A percentile compares a stretch with the other conserved stretches of the same genome.
phyloP scores from a whole-genome alignment of 257 asterid genomes.

The Solanum corneliomulleri region DNA sequence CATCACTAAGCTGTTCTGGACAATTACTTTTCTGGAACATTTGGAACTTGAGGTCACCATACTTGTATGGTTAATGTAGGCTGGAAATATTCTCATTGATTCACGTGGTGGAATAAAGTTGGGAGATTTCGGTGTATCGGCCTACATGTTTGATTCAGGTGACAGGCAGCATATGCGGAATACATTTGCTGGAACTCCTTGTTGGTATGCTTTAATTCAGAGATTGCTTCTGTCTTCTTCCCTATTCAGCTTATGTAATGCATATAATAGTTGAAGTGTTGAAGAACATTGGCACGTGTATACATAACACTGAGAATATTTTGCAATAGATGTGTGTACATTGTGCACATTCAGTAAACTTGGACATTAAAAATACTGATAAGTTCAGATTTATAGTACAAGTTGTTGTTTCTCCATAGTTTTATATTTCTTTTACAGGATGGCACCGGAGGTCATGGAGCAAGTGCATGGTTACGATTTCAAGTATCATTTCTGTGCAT shows the following conservation, averaged over 20 bases:
- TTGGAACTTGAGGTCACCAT: neutral
- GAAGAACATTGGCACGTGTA: neutral
- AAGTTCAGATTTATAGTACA: neutral
- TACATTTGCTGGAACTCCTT: conserved; percentile 88
- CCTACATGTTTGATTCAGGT: conserved; percentile 78
- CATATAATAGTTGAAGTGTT: neutral
- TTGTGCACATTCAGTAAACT: neutral
- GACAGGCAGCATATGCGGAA: conserved; percentile 78
- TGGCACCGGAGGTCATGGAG: conserved; percentile 92
- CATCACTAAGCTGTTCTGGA: neutral
- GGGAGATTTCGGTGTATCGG: conserved; percentile 87
- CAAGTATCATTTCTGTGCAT: conserved; percentile 2
- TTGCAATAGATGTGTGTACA: neutral
- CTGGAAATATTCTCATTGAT: conserved; percentile 77
- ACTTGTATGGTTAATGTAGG: conserved; percentile 27
- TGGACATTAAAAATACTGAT: neutral
- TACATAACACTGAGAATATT: neutral
- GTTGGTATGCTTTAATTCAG: conserved; percentile 39
- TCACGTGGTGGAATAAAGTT: conserved; percentile 65
- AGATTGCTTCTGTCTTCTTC: neutral
- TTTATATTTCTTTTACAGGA: conserved; percentile 29
- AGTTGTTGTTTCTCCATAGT: neutral
- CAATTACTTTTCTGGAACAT: neutral
- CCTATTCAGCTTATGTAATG: neutral
- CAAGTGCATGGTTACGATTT: conserved; percentile 40